These are phyloP conservation scores for Sporopachydermia cereana DNA, from an alignment of 1,139 yeast genomes.

Conservation along the genomic window DNA sequence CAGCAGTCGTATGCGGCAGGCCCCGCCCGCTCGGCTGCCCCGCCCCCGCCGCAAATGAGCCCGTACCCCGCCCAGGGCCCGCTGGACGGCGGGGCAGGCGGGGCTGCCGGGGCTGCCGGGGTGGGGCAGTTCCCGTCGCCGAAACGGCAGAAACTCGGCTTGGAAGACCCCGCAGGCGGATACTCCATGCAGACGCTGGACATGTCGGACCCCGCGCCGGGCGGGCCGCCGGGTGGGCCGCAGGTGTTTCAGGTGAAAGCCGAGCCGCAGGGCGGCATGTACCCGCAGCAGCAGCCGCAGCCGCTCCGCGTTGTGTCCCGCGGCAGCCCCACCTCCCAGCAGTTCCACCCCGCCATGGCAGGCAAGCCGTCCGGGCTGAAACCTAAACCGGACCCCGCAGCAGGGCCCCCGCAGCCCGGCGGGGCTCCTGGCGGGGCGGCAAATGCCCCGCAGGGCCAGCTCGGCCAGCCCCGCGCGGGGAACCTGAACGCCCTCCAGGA, in stretches of 20 bases:
- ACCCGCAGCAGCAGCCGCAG: not conserved
- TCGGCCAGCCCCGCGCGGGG: conserved; percentile 11
- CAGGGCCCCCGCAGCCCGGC: not conserved
- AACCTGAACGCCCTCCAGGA: conserved; percentile 42
- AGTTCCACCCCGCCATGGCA: not conserved
- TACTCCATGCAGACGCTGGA: not conserved
- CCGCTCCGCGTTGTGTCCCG: not conserved
- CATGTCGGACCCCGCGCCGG: not conserved
- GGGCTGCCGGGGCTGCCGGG: not conserved
- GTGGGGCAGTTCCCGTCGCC: conserved; percentile 1
- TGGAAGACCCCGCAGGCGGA: not conserved
- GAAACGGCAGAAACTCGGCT: not conserved
- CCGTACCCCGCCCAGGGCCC: too few species aligned
- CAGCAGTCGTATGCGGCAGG: not conserved
- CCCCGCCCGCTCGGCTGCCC: not conserved
- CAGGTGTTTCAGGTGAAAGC: conserved; percentile 3
- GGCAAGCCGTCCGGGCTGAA: not conserved
- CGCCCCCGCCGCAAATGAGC: not conserved
- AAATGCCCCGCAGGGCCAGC: conserved; percentile 8
- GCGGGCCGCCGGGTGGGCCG: not conserved
- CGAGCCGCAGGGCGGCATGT: not conserved
- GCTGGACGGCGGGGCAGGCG: too few species aligned
- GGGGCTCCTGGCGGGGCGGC: not conserved
- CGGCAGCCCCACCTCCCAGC: not conserved
- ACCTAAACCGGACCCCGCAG: not conserved